phyloP scores from a whole-genome alignment of 805 yeast genomes.

The Wickerhamomyces kurtzmanii region DNA sequence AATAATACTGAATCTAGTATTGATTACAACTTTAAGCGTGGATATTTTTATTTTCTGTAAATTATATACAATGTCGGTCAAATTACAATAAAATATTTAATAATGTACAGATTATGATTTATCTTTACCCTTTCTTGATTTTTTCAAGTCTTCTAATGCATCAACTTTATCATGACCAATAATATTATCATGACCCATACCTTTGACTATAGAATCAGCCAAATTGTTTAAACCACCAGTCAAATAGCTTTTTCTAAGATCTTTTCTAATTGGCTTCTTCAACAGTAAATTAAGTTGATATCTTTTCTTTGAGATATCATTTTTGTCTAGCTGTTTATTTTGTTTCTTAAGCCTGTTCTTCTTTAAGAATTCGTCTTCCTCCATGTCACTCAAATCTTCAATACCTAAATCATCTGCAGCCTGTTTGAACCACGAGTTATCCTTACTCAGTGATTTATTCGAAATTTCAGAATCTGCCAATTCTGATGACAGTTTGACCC shows the following conservation, averaged over 20 bases:
- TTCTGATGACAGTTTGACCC: constrained; percentile 60
- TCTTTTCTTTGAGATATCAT: constrained; percentile 34
- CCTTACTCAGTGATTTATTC: constrained; percentile 50
- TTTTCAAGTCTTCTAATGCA: constrained; percentile 56
- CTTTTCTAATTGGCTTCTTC: constrained; percentile 45
- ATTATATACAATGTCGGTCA: too few relatives aligned
- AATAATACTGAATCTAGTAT: too few relatives aligned
- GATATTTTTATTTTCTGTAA: too few relatives aligned
- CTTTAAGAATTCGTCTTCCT: constrained; percentile 58
- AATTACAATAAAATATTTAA: too few relatives aligned
- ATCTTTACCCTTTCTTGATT: too few relatives aligned
- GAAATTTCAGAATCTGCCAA: constrained; percentile 67
- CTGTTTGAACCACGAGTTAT: constrained; percentile 71
- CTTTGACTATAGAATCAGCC: constrained; percentile 67
- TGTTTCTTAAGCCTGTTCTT: constrained; percentile 50
- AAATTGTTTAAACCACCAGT: constrained; percentile 72
- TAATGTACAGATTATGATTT: too few relatives aligned
- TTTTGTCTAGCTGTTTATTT: constrained; percentile 41
- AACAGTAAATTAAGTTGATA: constrained; percentile 46
- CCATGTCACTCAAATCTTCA: constrained; percentile 58
- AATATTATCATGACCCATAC: constrained; percentile 55
- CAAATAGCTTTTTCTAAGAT: constrained; percentile 59
- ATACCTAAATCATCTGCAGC: constrained; percentile 93
- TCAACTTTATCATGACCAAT: constrained; percentile 60
- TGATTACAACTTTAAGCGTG: too few relatives aligned